Percentiles rank a stretch among this genome's conserved stretches.
Conservation (phyloP, 169 alveolate species). For the Cryptosporidium andersoni region DNA sequence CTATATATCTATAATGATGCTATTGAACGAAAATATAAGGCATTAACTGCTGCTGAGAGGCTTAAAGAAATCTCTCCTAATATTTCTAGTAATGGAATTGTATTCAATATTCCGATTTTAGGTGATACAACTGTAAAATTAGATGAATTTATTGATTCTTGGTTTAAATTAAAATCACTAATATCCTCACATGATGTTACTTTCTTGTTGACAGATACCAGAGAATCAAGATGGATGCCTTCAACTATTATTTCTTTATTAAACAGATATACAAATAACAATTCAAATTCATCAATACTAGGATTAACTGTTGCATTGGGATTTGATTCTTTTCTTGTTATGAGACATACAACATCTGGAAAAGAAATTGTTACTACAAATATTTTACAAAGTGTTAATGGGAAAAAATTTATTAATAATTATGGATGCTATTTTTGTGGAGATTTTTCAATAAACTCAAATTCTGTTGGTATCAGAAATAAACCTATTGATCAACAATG, state of each 20-base stretch:
- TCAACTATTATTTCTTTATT: conserved; percentile 80
- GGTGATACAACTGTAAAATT: conserved; percentile 81
- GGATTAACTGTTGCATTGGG: conserved; percentile 90
- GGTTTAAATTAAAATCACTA: background rate
- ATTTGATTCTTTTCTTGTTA: conserved; percentile 87
- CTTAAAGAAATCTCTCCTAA: conserved; percentile 85
- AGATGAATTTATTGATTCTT: conserved; percentile 72
- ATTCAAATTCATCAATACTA: conserved; percentile 67
- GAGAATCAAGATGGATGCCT: conserved; percentile 91
- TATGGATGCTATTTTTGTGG: conserved; percentile 90
- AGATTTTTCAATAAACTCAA: conserved; percentile 85
- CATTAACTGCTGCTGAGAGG: conserved; percentile 85
- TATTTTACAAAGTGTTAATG: conserved; percentile 47
- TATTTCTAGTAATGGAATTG: conserved; percentile 79
- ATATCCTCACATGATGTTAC: conserved; percentile 76
- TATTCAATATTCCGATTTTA: conserved; percentile 87
- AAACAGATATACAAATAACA: conserved; percentile 45
- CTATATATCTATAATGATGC: conserved; percentile 87
- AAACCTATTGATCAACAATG: conserved; percentile 90
- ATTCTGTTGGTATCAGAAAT: conserved; percentile 80
- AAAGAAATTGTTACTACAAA: conserved; percentile 46
- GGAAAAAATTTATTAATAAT: conserved; percentile 11
- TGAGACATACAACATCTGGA: conserved; percentile 82
- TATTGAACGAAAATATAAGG: conserved; percentile 77
- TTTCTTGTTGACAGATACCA: conserved; percentile 85